Evolutionary conservation across 768 basidiomycete genomes (phyloP).

Genomic region (Dacryopinax primogenitus): DNA sequence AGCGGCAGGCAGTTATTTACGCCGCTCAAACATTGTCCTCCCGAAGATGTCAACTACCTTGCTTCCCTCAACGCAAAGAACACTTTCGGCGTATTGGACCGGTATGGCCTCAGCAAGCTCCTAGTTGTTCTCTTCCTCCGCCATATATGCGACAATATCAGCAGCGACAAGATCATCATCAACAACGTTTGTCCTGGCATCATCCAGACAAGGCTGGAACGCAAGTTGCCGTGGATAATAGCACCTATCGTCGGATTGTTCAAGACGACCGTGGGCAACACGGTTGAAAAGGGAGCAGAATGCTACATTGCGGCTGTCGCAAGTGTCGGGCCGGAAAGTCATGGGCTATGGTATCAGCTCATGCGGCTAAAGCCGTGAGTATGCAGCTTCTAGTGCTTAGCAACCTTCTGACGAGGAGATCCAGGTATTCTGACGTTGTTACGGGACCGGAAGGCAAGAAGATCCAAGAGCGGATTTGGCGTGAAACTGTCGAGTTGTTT

Average conservation of each 20-base stretch:
- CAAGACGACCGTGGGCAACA: neutral
- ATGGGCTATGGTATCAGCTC: neutral
- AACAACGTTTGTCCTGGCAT: slow-evolving; percentile 1
- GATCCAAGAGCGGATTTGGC: neutral
- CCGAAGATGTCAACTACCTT: neutral
- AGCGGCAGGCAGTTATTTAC: neutral
- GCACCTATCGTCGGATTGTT: neutral
- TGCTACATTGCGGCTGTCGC: neutral
- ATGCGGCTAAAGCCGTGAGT: neutral
- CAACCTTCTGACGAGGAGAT: neutral
- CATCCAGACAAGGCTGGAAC: neutral
- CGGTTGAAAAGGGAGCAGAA: neutral
- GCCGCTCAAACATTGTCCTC: neutral
- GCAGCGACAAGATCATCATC: slow-evolving; percentile 3
- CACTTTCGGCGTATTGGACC: neutral
- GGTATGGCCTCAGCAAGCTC: neutral
- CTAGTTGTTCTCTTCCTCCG: neutral
- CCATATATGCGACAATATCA: neutral
- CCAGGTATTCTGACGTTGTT: neutral
- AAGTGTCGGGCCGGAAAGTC: neutral
- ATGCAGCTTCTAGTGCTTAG: neutral
- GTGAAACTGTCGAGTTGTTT: neutral
- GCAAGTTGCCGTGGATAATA: neutral
- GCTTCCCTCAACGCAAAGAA: neutral
- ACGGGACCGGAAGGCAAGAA: neutral